phyloP scores from a whole-genome alignment of 176 grass and related monocot species.

The Musa acuminata region DNA sequence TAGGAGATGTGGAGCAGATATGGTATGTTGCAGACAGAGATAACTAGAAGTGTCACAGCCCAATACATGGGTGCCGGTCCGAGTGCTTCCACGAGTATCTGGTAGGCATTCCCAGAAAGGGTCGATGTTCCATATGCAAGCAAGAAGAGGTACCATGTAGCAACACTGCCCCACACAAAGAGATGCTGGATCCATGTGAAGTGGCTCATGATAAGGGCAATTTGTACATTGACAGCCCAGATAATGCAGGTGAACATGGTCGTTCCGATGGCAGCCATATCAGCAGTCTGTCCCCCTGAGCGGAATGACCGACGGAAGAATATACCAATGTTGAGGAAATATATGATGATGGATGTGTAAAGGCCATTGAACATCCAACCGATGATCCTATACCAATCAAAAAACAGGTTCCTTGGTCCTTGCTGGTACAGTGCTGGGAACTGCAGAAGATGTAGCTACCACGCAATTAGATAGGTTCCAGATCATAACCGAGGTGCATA shows the following conservation, averaged over 20 bases:
- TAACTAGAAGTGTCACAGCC: conserved; percentile 56
- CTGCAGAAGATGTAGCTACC: conserved; percentile 27
- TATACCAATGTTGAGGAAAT: conserved; percentile 81
- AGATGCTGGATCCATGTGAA: conserved; percentile 99
- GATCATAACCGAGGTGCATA: neutral
- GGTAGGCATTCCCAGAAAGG: conserved; percentile 42
- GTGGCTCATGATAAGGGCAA: conserved; percentile 94
- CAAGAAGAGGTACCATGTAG: conserved; percentile 89
- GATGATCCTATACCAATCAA: conserved; percentile 91
- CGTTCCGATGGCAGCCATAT: conserved; percentile 88
- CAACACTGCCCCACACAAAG: conserved; percentile 90
- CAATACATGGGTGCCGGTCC: conserved; percentile 85
- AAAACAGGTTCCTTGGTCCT: conserved; percentile 93
- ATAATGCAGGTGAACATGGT: conserved; percentile 98
- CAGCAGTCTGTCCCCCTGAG: conserved; percentile 64
- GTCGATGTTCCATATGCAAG: conserved; percentile 52
- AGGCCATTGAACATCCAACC: conserved; percentile 99
- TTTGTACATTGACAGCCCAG: conserved; percentile 96
- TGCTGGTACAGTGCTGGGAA: conserved; percentile 98
- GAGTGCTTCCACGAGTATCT: conserved; percentile 68
- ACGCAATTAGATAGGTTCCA: neutral
- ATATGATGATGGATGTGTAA: conserved; percentile 80
- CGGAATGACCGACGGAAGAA: conserved; percentile 68
- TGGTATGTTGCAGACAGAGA: conserved; percentile 70
- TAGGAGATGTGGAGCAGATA: conserved; percentile 87